Percentiles rank a stretch among this genome's conserved stretches.
phyloP scores from a whole-genome alignment of 75 land plant species.

The Sequoiadendron giganteum region DNA sequence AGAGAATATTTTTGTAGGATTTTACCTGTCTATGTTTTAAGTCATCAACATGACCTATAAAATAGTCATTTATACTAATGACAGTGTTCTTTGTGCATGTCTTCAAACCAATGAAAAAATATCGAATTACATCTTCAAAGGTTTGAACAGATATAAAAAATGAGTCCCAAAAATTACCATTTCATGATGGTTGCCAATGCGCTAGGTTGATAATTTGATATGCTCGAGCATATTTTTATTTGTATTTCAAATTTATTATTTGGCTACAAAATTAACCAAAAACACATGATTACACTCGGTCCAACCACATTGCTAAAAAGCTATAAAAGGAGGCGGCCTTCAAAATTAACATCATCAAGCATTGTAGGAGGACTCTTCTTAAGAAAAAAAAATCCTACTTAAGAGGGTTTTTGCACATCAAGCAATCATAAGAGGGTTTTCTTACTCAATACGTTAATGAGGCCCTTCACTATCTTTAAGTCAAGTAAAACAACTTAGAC shows the following conservation, averaged over 20 bases:
- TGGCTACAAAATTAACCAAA: constrained; percentile 54
- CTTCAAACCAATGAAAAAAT: too few species aligned
- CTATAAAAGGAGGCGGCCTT: neutral
- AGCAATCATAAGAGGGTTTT: neutral
- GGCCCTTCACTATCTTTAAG: neutral
- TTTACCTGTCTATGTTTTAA: too few species aligned
- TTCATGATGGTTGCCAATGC: constrained; percentile 99
- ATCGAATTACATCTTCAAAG: too few species aligned
- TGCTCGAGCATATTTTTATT: constrained; percentile 94
- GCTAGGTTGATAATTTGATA: constrained; percentile 94
- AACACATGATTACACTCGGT: neutral
- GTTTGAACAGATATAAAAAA: neutral
- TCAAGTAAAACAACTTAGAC: neutral
- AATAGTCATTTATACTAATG: too few species aligned
- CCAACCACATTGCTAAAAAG: neutral
- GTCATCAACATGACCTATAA: too few species aligned
- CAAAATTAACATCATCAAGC: neutral
- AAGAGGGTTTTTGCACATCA: neutral
- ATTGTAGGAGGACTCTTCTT: neutral
- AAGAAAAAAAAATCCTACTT: constrained; percentile 3
- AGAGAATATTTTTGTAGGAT: too few species aligned
- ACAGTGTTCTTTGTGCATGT: too few species aligned
- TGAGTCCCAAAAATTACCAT: constrained; percentile 48
- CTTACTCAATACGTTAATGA: neutral
- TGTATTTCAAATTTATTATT: constrained; percentile 97